phyloP scores from a whole-genome alignment of 2,329 filamentous ascomycete genomes.

The Calonectria pteridis region DNA sequence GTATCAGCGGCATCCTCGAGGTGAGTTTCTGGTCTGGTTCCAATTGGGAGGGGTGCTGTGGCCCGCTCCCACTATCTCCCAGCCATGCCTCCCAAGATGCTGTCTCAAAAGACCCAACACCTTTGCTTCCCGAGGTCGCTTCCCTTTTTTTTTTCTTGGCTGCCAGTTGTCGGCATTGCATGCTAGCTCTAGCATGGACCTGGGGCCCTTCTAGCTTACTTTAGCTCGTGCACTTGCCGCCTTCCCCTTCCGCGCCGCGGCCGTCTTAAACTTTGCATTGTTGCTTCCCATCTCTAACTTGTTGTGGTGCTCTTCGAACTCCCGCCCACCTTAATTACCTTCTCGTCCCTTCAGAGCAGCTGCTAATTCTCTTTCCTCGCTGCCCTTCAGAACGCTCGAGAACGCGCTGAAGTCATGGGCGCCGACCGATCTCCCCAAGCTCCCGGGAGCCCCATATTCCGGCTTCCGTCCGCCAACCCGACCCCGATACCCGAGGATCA shows the following conservation, averaged over 20 bases:
- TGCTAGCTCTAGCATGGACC: conserved; percentile 29
- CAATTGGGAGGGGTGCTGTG: not conserved
- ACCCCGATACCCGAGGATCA: conserved; percentile 39
- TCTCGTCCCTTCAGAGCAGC: not conserved
- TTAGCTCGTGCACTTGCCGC: conserved; percentile 33
- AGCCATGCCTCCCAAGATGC: not conserved
- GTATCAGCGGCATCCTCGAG: conserved; percentile 61
- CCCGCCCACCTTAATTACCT: not conserved
- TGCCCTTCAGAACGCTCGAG: conserved; percentile 53
- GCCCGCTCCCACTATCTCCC: not conserved
- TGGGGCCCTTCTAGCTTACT: conserved; percentile 18
- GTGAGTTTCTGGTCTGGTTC: conserved; percentile 47
- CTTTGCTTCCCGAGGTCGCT: not conserved
- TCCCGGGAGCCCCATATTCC: conserved; percentile 35
- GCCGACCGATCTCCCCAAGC: conserved; percentile 33
- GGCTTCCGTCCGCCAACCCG: conserved; percentile 29
- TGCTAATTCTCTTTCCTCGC: conserved; percentile 24
- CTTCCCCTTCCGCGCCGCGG: not conserved
- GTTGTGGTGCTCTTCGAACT: not conserved
- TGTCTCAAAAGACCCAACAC: conserved; percentile 11
- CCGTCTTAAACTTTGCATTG: conserved; percentile 15
- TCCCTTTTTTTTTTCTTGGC: not conserved
- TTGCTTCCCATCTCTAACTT: not conserved
- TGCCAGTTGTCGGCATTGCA: conserved; percentile 14
- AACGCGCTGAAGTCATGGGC: conserved; percentile 58